Evolutionary conservation across 1,284 basidiomycete species (phyloP), one percentile per base, ranked within the genome.

Genomic region (Ganoderma multipileum): DNA sequence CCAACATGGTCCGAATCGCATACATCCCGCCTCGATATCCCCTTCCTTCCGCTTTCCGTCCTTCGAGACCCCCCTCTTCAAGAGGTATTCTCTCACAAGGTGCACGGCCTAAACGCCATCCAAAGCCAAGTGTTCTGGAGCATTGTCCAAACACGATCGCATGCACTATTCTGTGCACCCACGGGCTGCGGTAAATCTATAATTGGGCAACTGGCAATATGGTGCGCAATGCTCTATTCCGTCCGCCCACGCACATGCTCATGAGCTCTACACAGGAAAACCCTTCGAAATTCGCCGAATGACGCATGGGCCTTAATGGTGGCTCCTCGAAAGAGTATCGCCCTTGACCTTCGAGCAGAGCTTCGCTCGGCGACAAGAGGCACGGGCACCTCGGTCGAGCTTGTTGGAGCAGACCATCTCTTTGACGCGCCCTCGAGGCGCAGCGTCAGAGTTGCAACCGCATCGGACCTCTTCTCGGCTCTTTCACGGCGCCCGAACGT

Each of bases 111-210:
- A 78, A 98, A 97, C 76, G 88, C 91, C 0, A 88, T 99, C 4
- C 97, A 99, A 78, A 95, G 94, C 1, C 98, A 99, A 75, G 84
- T 88, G 3, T 95, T 95, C 79, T 99, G 98, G 93, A 90, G 90
- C 59, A 75, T 95, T 23, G 83, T 92, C 64, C 90, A 92, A 75
- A 93, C 94, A 1, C 82, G 85, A 58, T 81, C 86, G 55, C 94
- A 97, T 77, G 80, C 91, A 3, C 81, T 99, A n/a, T 75, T 98
- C 20, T 94, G 92, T 69, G 94, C 92, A 0, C 96, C 97, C 1
- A 86, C 89, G 3, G 90, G 91, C 7, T 90, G 90, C 68, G 97
- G 97, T 1, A 98, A 97, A 80, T 91, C 94, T 3, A 85, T 89
- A 6, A 78, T 98, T 67, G 91, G 87, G 3, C 88, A 93, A 69